These are phyloP conservation scores for Dothiorella sarmentorum DNA, from an alignment of 2,329 filamentous ascomycete genomes.

Conservation along the genomic window DNA sequence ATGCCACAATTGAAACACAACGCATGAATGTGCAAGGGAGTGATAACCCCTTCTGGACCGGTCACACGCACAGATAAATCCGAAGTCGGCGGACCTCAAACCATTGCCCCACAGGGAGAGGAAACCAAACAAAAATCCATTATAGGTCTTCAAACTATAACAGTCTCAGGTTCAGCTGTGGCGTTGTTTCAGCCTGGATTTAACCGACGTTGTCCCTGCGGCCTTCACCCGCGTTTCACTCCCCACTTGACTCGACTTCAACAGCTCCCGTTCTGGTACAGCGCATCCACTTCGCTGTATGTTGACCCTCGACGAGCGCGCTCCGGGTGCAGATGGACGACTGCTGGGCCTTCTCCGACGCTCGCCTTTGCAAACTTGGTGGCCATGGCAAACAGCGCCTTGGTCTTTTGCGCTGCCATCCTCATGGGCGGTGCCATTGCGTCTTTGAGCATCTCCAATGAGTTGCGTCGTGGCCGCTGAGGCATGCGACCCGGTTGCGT, in stretches of 20 bases:
- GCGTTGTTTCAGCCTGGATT: background rate
- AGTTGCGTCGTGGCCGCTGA: background rate
- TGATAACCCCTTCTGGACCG: no score
- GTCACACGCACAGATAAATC: background rate
- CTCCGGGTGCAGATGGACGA: slow-evolving; percentile 16
- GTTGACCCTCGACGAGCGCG: slow-evolving; percentile 1
- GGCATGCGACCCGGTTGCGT: background rate
- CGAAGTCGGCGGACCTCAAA: background rate
- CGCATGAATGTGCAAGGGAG: background rate
- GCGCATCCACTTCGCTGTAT: slow-evolving; percentile 15
- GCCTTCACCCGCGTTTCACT: no score
- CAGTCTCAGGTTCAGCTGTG: no score
- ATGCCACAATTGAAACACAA: no score
- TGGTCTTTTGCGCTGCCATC: slow-evolving; percentile 1
- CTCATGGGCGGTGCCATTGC: slow-evolving; percentile 6
- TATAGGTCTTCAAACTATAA: background rate
- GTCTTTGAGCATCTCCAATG: background rate
- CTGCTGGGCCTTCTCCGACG: slow-evolving; percentile 15
- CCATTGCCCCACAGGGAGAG: background rate
- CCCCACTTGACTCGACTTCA: background rate
- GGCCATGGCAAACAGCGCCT: slow-evolving; percentile 2
- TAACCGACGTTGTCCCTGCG: background rate
- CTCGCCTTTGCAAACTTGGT: slow-evolving; percentile 12
- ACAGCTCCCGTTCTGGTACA: slow-evolving; percentile 16
- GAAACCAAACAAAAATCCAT: background rate